A percentile compares a stretch with the other conserved stretches of the same genome.
Conservation (phyloP, 208 protist species). For the Trypanosoma avium region DNA sequence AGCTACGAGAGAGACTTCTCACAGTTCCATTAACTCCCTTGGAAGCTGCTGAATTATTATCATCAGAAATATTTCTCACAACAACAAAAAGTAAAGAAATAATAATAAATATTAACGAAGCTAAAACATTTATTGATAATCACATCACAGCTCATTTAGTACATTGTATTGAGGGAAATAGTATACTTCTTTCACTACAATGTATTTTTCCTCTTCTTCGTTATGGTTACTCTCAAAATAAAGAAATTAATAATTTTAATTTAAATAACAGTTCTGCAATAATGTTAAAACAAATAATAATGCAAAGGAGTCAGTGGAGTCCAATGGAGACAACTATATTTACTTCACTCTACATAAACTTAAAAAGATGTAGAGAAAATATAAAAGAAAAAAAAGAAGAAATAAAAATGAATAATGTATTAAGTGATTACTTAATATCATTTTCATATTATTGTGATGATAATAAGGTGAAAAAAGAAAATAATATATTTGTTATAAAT, state of each 20-base stretch:
- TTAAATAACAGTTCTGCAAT: neutral
- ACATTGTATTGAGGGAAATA: conserved; percentile 28
- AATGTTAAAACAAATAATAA: neutral
- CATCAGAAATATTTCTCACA: too few species aligned
- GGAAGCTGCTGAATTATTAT: conserved; percentile 28
- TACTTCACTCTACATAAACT: conserved; percentile 14
- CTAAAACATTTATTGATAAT: conserved; percentile 23
- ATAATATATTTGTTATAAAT: too few species aligned
- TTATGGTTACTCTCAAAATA: conserved; percentile 7
- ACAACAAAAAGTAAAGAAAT: too few species aligned
- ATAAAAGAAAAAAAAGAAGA: neutral
- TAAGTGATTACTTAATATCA: too few species aligned
- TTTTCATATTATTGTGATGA: too few species aligned
- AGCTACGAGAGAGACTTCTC: conserved; percentile 31
- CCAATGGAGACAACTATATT: conserved; percentile 32
- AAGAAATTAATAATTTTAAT: conserved; percentile 1
- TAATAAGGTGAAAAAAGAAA: too few species aligned
- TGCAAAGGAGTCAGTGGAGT: conserved; percentile 14
- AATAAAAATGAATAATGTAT: neutral
- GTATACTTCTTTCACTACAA: conserved; percentile 10
- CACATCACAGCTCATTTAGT: conserved; percentile 18
- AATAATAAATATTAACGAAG: too few species aligned
- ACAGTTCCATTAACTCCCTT: conserved; percentile 30
- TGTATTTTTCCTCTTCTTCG: conserved; percentile 6
- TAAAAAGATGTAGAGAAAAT: neutral